Percentiles rank a stretch among this genome's conserved stretches.
phyloP scores from a whole-genome alignment of 192 early-diverging fungal genomes.

The Entophlyctis helioformis region DNA sequence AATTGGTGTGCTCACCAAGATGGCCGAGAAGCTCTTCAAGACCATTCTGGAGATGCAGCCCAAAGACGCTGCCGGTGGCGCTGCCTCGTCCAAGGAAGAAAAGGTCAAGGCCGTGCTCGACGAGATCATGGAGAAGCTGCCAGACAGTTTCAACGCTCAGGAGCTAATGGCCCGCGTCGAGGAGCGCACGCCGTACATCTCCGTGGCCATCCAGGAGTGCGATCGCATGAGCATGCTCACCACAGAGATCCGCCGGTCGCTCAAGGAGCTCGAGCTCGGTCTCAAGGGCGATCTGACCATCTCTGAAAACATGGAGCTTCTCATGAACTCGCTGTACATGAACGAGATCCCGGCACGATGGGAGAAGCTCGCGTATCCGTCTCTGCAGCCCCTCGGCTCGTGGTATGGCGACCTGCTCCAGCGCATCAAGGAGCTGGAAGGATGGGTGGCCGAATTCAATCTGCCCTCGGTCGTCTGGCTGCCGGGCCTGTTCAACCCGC shows the following conservation, averaged over 20 bases:
- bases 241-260: slow-evolving; percentile 40
- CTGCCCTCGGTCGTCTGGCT: slow-evolving; percentile 51
- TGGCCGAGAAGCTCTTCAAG: slow-evolving; percentile 51
- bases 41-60: slow-evolving; percentile 59
- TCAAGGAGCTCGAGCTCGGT: slow-evolving; percentile 53
- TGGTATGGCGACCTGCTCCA: slow-evolving; percentile 54
- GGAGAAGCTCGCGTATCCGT: slow-evolving; percentile 54
- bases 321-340: slow-evolving; percentile 50
- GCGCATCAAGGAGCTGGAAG: slow-evolving; percentile 51
- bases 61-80: slow-evolving; percentile 39
- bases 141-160: slow-evolving; percentile 46
- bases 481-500: slow-evolving; percentile 53
- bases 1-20: slow-evolving; percentile 52
- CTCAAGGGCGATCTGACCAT: slow-evolving; percentile 54
- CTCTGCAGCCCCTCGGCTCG: slow-evolving; percentile 34
- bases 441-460: slow-evolving; percentile 54
- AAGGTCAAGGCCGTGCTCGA: slow-evolving; percentile 46
- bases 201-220: slow-evolving; percentile 52
- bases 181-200: slow-evolving; percentile 55
- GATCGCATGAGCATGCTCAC: slow-evolving; percentile 53
- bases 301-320: slow-evolving; percentile 48
- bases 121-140: slow-evolving; percentile 42
- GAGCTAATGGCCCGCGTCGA: slow-evolving; percentile 51
- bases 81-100: slow-evolving; percentile 49
- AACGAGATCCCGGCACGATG: slow-evolving; percentile 45